Base-by-base conservation (phyloP, 2,329 filamentous ascomycete genomes). In the Sarocladium brachiariae region DNA sequence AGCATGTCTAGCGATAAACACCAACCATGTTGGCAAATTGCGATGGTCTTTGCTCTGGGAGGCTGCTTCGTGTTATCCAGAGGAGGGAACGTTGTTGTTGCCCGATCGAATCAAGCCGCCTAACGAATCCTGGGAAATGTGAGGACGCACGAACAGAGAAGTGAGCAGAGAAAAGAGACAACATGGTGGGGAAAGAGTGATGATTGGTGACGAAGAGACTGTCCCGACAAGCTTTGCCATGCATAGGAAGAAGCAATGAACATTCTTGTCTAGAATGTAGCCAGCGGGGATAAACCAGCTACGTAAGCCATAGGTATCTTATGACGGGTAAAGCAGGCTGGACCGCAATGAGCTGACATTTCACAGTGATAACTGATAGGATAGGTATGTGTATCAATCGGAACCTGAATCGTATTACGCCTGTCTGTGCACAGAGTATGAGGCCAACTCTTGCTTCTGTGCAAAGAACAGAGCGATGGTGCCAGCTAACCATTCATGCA, bases 161-260 rank as follows among this genome's bases (percentile, higher is more conserved):
- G 35, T 30, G 27, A 19, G 24, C 39, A 47, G 43, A 47, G 43
- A 33, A 47, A 47, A 47, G 43, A 47, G 43, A 47, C 25, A 47
- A 47, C 43, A 47, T 7, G 16, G 43, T 13, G 16, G n/a, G 4
- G 8, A 25, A 33, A 9, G 21, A 25, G 8, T 7, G 14, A 47
- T 7, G 25, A 47, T n/a, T 14, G 43, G 33, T 47, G 43, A 47
- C 43, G 43, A 33, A 16, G 14, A 19, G 27, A 47, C 11, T 47
- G 14, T 25, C 14, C 16, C 16, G 27, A 47, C 43, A 47, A 47
- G 43, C 43, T 47, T 33, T 47, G 27, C 11, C 33, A n/a, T 33
- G 43, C 25, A 33, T 47, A 3, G 6, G 43, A 16, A 47, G 16
- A 47, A 47, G 43, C 27, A 47, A 47, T 31, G 27, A 33, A 16